These are phyloP conservation scores for Boletus bicolor DNA, from an alignment of 768 basidiomycete genomes.

Conservation along the genomic window DNA sequence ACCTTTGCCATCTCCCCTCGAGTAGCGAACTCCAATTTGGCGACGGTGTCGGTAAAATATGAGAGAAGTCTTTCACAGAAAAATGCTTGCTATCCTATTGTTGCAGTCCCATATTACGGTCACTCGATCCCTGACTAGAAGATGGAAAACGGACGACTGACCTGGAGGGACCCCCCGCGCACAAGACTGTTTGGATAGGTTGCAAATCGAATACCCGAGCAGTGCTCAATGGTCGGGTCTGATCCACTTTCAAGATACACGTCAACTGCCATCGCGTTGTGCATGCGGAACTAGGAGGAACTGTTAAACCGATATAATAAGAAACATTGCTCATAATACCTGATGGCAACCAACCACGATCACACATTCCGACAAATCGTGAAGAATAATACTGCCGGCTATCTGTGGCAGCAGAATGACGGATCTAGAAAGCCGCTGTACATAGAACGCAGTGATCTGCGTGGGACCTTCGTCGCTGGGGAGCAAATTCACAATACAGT, in stretches of 20 bases:
- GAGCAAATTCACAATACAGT: conserved; percentile 71
- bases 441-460: conserved; percentile 24
- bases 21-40: conserved; percentile 59
- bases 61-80: conserved; percentile 81
- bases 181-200: conserved; percentile 47
- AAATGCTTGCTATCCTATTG: conserved; percentile 38
- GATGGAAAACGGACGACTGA: conserved; percentile 5
- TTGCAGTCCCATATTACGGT: neutral
- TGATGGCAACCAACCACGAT: conserved; percentile 80
- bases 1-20: conserved; percentile 12
- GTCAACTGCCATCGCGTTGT: conserved; percentile 60
- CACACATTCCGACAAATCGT: conserved; percentile 58
- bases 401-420: conserved; percentile 65
- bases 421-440: conserved; percentile 55
- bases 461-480: conserved; percentile 16
- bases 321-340: conserved; percentile 37
- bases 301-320: neutral
- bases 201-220: conserved; percentile 57
- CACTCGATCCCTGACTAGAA: neutral
- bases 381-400: conserved; percentile 69
- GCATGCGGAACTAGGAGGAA: conserved; percentile 76
- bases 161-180: conserved; percentile 3
- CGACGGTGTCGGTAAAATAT: conserved; percentile 71
- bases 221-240: conserved; percentile 81
- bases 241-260: conserved; percentile 67